These are phyloP conservation scores for Acanthamoeba quina DNA, from an alignment of 208 protist genomes.

Conservation along the genomic window DNA sequence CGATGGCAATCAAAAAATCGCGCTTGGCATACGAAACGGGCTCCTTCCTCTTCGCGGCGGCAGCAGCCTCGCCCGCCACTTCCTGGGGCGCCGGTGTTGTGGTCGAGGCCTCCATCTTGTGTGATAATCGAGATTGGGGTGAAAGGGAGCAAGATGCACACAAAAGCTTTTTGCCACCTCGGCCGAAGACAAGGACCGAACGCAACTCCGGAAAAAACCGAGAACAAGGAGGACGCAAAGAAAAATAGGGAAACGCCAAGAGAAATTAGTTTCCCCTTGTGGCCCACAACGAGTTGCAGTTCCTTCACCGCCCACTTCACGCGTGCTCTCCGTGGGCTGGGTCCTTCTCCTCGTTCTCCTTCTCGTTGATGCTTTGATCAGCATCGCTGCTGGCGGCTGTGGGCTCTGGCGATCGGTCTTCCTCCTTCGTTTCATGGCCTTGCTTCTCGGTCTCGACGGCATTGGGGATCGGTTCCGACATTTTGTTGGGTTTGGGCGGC, in stretches of 20 bases:
- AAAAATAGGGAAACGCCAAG: background rate
- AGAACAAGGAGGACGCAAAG: background rate
- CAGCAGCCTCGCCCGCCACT: background rate
- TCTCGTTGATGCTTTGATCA: no score
- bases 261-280: no score
- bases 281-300: no score
- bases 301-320: no score
- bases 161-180: background rate
- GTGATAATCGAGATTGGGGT: background rate
- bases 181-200: background rate
- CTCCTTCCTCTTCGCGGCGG: background rate
- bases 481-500: no score
- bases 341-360: no score
- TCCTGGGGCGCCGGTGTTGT: background rate
- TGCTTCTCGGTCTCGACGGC: no score
- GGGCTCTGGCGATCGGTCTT: no score
- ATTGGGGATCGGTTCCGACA: no score
- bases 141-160: background rate
- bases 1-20: constrained; percentile 90
- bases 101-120: background rate
- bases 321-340: no score
- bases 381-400: no score
- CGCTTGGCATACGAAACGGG: constrained; percentile 80
- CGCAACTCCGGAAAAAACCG: background rate
- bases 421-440: no score